Conservation (phyloP, 352 stramenopile species). For the Phytophthora nicotianae region DNA sequence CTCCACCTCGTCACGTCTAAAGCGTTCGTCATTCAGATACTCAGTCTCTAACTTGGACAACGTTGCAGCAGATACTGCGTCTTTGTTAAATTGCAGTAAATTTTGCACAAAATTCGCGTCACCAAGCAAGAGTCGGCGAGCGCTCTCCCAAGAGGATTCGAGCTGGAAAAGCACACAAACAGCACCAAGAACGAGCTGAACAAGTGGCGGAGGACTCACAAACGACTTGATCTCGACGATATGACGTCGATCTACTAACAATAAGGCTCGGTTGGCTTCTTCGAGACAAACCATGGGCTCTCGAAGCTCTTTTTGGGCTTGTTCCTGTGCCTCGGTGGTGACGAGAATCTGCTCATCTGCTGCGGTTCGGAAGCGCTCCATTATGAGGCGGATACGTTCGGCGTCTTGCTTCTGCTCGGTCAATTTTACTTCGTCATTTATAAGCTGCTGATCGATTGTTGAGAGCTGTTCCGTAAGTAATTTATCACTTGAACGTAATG, state of each 20-base stretch:
- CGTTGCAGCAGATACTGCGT: constrained; percentile 50
- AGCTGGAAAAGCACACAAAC: constrained; percentile 78
- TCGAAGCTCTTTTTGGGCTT: constrained; percentile 59
- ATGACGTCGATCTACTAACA: constrained; percentile 72
- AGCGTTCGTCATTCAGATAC: constrained; percentile 60
- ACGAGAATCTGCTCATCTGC: constrained; percentile 69
- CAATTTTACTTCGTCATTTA: constrained; percentile 29
- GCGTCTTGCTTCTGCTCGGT: constrained; percentile 49
- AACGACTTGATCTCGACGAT: constrained; percentile 89
- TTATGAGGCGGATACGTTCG: constrained; percentile 55
- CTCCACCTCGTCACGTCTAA: constrained; percentile 71
- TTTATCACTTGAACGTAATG: constrained; percentile 30
- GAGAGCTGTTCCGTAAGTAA: constrained; percentile 26
- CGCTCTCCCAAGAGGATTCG: constrained; percentile 78
- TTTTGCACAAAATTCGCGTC: constrained; percentile 76
- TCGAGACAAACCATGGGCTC: constrained; percentile 68
- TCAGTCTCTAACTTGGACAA: constrained; percentile 48
- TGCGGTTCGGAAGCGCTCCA: constrained; percentile 59
- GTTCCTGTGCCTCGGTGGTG: constrained; percentile 67
- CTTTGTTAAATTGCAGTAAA: constrained; percentile 77
- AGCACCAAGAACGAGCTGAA: constrained; percentile 73
- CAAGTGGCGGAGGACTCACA: constrained; percentile 65
- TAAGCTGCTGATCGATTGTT: constrained; percentile 33
- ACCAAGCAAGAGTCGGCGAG: constrained; percentile 54
- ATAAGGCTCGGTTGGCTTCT: constrained; percentile 64